Evolutionary conservation across 2,329 filamentous ascomycete species (phyloP).

Genomic region (Diplocarpon mali): DNA sequence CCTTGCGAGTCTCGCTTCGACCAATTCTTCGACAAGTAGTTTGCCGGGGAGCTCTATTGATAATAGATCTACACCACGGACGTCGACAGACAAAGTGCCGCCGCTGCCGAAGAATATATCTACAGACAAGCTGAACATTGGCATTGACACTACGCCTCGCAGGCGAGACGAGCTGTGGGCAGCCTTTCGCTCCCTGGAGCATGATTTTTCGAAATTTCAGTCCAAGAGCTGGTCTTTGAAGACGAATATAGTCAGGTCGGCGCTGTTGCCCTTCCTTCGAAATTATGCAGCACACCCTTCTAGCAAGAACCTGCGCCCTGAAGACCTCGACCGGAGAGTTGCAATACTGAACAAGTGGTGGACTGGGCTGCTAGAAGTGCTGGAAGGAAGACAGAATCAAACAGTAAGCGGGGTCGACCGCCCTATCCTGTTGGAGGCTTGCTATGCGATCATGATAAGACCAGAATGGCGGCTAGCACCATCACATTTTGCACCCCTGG

Average conservation of each 20-base stretch:
- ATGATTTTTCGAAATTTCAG: constrained; percentile 58
- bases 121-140: constrained; percentile 26
- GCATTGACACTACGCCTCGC: constrained; percentile 31
- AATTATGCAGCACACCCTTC: constrained; percentile 49
- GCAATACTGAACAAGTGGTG: constrained; percentile 68
- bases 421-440: constrained; percentile 57
- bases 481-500: constrained; percentile 43
- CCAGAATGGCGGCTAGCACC: constrained; percentile 57
- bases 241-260: constrained; percentile 54
- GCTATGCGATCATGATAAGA: constrained; percentile 58
- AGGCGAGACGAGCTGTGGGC: constrained; percentile 62
- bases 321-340: constrained; percentile 57
- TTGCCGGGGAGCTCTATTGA: constrained; percentile 35
- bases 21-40: constrained; percentile 27
- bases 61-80: constrained; percentile 31
- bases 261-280: constrained; percentile 54
- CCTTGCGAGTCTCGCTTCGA: constrained; percentile 21
- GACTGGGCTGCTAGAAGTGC: constrained; percentile 56
- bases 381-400: constrained; percentile 57
- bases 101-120: constrained; percentile 33
- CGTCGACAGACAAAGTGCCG: constrained; percentile 35
- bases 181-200: constrained; percentile 56
- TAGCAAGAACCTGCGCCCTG: constrained; percentile 46
- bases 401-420: constrained; percentile 59
- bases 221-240: constrained; percentile 57